Evolutionary conservation across 1,139 yeast genomes (phyloP), one percentile per base, ranked within the genome.

Genomic region (Tardiomyces depauwii): DNA sequence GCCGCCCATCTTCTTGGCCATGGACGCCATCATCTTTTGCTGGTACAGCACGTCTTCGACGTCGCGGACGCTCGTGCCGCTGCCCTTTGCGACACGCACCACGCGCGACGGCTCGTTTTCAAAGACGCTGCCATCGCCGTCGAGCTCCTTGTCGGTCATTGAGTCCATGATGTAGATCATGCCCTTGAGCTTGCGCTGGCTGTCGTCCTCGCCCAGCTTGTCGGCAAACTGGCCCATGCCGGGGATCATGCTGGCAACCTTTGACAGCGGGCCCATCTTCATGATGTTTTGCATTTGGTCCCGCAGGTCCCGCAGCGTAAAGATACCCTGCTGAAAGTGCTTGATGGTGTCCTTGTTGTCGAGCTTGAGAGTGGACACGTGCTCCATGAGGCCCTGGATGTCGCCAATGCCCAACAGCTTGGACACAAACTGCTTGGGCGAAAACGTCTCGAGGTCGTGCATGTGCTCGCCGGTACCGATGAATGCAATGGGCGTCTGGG

Each of bases 391-490:
- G 28, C 95, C 89, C 62, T 87, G 95, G 49, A 91, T 78, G 64
- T 91, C 98, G 49, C 97, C 98, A 58, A 91, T 89, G 9, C 98
- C 98, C 50, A 91, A 73, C 49, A 91, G 71, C 63, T 88, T 88
- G 21, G 95, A 84, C 44, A 91, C 78, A 63, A 91, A 91, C 49
- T 91, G 81, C 50, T 82, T 77, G 19, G 98, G 96, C 28, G 93
- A 82, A 64, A 91, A 91, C 42, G 85, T 79, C 65, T 91, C 98
- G 52, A 91, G 76, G 63, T 91, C 98, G 48, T 84, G 86, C 42
- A 89, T 84, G 62, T 91, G 98, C 65, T 91, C 98, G 61, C 98
- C 98, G 1, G 97, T 89, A 75, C 98, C 98, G 49, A 91, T 91
- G 61, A 91, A 91, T 9, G 84, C 85, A 56, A 91, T 84, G n/a